phyloP scores from a whole-genome alignment of 1,284 basidiomycete genomes.

The Leccinum solheimii region DNA sequence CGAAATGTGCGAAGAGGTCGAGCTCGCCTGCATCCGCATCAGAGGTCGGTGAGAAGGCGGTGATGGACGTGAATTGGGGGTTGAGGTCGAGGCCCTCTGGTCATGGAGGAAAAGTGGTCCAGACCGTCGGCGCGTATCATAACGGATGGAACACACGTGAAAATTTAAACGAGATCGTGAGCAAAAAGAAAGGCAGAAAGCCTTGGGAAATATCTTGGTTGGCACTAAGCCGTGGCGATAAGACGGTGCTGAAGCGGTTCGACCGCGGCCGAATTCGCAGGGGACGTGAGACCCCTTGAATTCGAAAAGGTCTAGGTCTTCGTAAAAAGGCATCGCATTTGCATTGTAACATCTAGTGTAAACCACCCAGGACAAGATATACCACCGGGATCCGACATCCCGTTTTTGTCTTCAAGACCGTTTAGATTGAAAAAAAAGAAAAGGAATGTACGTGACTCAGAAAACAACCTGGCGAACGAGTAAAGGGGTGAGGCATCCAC shows the following conservation, averaged over 20 bases:
- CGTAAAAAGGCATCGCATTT: neutral
- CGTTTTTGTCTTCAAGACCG: neutral
- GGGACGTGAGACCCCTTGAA: neutral
- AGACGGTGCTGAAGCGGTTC: neutral
- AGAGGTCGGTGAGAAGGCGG: conserved; percentile 61
- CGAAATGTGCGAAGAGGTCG: conserved; percentile 77
- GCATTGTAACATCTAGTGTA: too few species aligned
- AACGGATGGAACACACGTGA: neutral
- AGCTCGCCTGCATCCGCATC: conserved; percentile 65
- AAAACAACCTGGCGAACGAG: neutral
- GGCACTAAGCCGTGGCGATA: neutral
- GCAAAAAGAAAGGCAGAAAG: neutral
- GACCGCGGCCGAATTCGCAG: neutral
- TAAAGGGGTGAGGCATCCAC: neutral
- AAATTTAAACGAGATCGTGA: neutral
- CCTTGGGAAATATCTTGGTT: neutral
- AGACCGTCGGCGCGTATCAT: neutral
- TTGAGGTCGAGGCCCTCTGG: conserved; percentile 85
- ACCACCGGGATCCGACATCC: neutral
- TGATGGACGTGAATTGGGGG: conserved; percentile 69
- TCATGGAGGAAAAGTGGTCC: neutral
- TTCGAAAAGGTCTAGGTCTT: neutral
- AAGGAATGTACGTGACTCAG: neutral
- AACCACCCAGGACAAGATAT: neutral
- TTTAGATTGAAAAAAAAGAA: neutral